Evolutionary conservation across 2,329 filamentous ascomycete genomes (phyloP), one percentile per base, ranked within the genome.

Genomic region (Seiridium cupressi): DNA sequence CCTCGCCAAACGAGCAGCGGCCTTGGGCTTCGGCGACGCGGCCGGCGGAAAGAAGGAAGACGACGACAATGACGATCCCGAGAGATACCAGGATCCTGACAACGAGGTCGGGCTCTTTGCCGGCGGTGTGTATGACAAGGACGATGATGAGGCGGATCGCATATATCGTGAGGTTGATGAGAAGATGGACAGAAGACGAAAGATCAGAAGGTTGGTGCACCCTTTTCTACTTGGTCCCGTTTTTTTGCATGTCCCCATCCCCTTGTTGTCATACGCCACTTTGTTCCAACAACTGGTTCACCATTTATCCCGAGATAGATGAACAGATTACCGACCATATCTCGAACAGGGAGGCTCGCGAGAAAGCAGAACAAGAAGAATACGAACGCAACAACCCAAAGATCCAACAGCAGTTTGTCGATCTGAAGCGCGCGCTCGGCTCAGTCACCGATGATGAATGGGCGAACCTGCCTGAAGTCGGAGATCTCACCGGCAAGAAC

Each of bases 371-470:
- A 81, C 87, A 84, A 74, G 92, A 97, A 73, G 93, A 98, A 71
- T 96, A 97, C 83, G 94, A 99, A 79, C 88, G 90, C 68, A 94
- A 97, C 74, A 98, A 99, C 73, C 95, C 95, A 11, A 99, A 98
- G 77, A 97, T 99, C 57, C 92, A 96, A 72, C 92, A 97, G 67
- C 95, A 99, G 75, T 99, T 99, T 74, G 93, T 93, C 72, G 95
- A 98, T 69, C 79, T 98, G 56, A 99, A 99, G 77, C 87, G 96
- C 70, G 92, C 92, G 4, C 84, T 99, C 44, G 89, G 91, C 46
- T 90, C 89, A 5, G 90, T 99, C 35, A 91, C 91, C 48, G 94
- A 98, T 73, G 94, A 99, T 63, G 93, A 99, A 69, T 99, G 95
- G 95, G 93, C 92, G 44, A 96, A 88, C 69, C 82, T 99, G 46